A percentile compares a stretch with the other conserved stretches of the same genome.
phyloP scores from a whole-genome alignment of 305 asterid genomes.

The Withania somnifera region DNA sequence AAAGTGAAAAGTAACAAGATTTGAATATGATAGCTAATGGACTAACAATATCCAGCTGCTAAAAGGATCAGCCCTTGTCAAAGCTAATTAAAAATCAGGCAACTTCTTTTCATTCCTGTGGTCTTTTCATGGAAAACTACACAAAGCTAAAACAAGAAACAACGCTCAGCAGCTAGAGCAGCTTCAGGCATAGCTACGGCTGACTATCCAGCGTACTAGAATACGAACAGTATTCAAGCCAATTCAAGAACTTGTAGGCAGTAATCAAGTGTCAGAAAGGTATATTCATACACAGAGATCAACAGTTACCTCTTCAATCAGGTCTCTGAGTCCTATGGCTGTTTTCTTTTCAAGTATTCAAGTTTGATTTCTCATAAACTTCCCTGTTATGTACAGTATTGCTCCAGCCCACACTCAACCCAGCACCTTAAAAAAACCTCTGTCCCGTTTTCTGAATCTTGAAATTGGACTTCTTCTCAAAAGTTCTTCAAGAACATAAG shows the following conservation, averaged over 20 bases:
- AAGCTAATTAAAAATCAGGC: background rate
- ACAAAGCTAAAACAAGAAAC: background rate
- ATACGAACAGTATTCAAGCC: background rate
- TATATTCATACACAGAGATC: background rate
- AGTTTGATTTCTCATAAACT: background rate
- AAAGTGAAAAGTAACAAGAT: too few species aligned
- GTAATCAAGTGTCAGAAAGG: background rate
- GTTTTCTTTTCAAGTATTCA: too few species aligned
- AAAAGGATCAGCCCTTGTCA: background rate
- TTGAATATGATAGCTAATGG: background rate
- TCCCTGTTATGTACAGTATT: background rate
- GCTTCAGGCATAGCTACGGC: background rate
- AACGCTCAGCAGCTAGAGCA: background rate
- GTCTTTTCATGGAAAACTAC: background rate
- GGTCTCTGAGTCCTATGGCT: slow-evolving; percentile 5
- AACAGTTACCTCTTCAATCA: background rate
- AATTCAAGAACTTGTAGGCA: background rate
- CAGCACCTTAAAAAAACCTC: background rate
- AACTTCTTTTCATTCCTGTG: background rate
- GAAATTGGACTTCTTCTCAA: background rate
- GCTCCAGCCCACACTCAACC: background rate
- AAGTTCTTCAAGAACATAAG: background rate
- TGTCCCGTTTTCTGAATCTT: background rate
- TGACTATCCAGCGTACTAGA: background rate
- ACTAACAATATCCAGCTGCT: background rate